Base-by-base conservation (phyloP, 306 rosid species). In the Coriaria nepalensis region DNA sequence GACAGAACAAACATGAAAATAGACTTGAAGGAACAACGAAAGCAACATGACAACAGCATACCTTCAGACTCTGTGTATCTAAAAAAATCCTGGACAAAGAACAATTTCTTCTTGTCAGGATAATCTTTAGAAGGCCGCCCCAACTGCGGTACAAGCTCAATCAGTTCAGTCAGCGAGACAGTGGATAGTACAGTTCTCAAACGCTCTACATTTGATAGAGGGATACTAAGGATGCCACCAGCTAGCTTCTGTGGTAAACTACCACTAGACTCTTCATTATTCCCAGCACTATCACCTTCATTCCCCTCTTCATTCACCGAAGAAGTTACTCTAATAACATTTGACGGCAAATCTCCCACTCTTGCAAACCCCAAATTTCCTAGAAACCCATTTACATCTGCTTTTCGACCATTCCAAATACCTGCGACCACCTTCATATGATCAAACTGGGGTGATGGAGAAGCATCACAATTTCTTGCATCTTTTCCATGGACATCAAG, bases 61-160 rank as follows among this genome's bases (percentile, higher is more conserved):
- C 99, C 99, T 92, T 92, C 99, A n/a, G 96, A 59, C 63, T 86
- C 96, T 15, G 99, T 76, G 81, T 92, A 92, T 76, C 94, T 79
- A 70, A 92, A 92, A 75, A 92, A 92, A 78, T 86, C 99, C 59
- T 92, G 94, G 46, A 92, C 99, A 7, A 93, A 92, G 62, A 82
- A 50, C 12, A 92, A 67, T 67, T 79, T 86, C 82, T 92, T 92
- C 79, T 92, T 92, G 67, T 92, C 99, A 38, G 99, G 99, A 69
- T 92, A 76, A 13, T 85, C 99, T 76, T 82, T 92, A 29, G 87
- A 9, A 52, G 93, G 48, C 44, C 72, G 69, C 62, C 95, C 87
- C 37, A 85, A 60, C 51, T 82, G 99, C 0, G 93, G 96, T 47
- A 92, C 71, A 59, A 92, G 87, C 78, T 92, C 99, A 54, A 78